These are phyloP conservation scores for Piloderma croceum DNA, from an alignment of 768 basidiomycete genomes.

Conservation along the genomic window DNA sequence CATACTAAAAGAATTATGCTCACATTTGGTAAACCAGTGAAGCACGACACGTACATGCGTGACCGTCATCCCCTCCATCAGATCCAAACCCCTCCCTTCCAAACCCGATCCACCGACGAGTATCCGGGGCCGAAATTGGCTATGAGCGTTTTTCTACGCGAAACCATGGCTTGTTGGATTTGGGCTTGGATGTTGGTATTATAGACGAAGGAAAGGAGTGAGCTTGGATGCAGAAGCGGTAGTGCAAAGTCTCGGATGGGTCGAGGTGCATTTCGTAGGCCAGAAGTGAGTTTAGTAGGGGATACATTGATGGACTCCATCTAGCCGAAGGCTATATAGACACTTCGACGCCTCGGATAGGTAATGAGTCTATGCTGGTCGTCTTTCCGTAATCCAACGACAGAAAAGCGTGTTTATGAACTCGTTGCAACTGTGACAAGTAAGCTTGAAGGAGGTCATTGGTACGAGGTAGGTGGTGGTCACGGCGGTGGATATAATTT, in stretches of 20 bases:
- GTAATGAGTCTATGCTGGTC: slow-evolving; percentile 49
- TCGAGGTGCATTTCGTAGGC: slow-evolving; percentile 40
- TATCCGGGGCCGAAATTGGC: slow-evolving; percentile 45
- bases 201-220: too few relatives aligned
- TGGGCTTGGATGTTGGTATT: too few relatives aligned
- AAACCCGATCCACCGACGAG: too few relatives aligned
- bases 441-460: slow-evolving; percentile 74
- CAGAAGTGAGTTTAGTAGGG: slow-evolving; percentile 47
- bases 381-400: slow-evolving; percentile 53
- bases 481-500: slow-evolving; percentile 53
- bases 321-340: slow-evolving; percentile 37
- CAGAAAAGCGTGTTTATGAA: slow-evolving; percentile 56
- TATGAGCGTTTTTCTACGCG: slow-evolving; percentile 46
- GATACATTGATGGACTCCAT: slow-evolving; percentile 35
- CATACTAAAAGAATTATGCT: too few relatives aligned
- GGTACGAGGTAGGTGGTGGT: slow-evolving; percentile 69
- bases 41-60: slow-evolving; percentile 70
- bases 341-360: not conserved
- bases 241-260: slow-evolving; percentile 51
- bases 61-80: slow-evolving; percentile 46
- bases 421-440: slow-evolving; percentile 67
- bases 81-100: slow-evolving; percentile 24
- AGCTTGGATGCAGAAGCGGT: too few relatives aligned
- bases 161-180: slow-evolving; percentile 51
- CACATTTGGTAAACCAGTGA: too few relatives aligned